These are phyloP conservation scores for Erysimum pusillum DNA, from an alignment of 441 rosid species.

Conservation along the genomic window DNA sequence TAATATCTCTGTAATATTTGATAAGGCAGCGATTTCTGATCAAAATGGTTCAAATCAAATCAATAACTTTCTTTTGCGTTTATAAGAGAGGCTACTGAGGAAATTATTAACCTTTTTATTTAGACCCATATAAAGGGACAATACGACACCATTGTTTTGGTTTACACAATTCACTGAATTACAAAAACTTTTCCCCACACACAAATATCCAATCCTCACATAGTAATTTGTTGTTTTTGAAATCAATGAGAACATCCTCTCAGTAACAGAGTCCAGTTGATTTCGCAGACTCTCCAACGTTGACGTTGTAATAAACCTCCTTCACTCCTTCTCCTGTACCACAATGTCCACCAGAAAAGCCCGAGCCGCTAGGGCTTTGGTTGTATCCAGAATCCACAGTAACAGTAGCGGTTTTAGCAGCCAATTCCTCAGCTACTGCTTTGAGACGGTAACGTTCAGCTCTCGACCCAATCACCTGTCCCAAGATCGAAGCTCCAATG, in stretches of 20 bases:
- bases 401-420: conserved; percentile 36
- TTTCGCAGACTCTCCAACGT: conserved; percentile 43
- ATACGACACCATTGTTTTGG: conserved; percentile 26
- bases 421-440: conserved; percentile 49
- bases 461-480: conserved; percentile 86
- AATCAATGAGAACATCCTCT: conserved; percentile 26
- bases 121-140: conserved; percentile 21
- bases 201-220: conserved; percentile 23
- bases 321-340: conserved; percentile 50
- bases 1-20: background rate
- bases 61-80: too few relatives aligned
- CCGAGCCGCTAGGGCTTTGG: conserved; percentile 37
- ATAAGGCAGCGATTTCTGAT: background rate
- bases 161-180: conserved; percentile 38
- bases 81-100: background rate
- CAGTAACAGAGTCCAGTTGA: conserved; percentile 50
- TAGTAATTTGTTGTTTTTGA: conserved; percentile 2
- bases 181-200: conserved; percentile 17
- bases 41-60: too few relatives aligned
- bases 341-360: conserved; percentile 47
- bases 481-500: conserved; percentile 79
- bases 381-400: conserved; percentile 41
- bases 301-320: conserved; percentile 44
- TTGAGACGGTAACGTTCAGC: conserved; percentile 80
- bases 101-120: conserved; percentile 40